Percentiles rank a stretch among this genome's conserved stretches.
phyloP scores from a whole-genome alignment of 2,329 filamentous ascomycete genomes.

The Lanzia echinophila region DNA sequence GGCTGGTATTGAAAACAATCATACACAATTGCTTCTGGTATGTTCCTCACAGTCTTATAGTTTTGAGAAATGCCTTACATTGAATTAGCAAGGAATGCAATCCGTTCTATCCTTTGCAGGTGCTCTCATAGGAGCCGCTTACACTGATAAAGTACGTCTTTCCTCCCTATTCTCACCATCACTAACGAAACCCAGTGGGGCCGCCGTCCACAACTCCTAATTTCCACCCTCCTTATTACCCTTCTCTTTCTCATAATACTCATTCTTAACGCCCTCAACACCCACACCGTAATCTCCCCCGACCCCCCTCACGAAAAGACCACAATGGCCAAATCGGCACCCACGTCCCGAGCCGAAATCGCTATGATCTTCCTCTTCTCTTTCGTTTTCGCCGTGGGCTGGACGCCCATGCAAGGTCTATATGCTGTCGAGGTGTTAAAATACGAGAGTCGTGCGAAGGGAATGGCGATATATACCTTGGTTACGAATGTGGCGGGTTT shows the following conservation, averaged over 20 bases:
- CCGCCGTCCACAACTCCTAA: slow-evolving; percentile 37
- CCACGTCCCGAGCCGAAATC: slow-evolving; percentile 40
- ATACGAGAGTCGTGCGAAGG: slow-evolving; percentile 7
- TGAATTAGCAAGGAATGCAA: slow-evolving; percentile 33
- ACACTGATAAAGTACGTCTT: slow-evolving; percentile 13
- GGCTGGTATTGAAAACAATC: slow-evolving; percentile 30
- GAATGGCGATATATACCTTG: slow-evolving; percentile 4
- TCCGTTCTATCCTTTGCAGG: slow-evolving; percentile 33
- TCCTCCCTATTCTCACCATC: too few species aligned
- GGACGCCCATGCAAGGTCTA: slow-evolving; percentile 44
- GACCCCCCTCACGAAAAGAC: slow-evolving; percentile 28
- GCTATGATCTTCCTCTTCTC: slow-evolving; percentile 49
- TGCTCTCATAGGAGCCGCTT: slow-evolving; percentile 16
- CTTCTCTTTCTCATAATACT: slow-evolving; percentile 6
- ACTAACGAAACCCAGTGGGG: slow-evolving; percentile 16
- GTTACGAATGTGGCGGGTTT: slow-evolving; percentile 6
- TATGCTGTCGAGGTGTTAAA: slow-evolving; percentile 42
- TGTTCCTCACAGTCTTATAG: background rate
- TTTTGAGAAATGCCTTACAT: too few species aligned
- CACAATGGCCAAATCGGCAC: slow-evolving; percentile 6
- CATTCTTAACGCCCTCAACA: slow-evolving; percentile 40
- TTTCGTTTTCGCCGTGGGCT: slow-evolving; percentile 45
- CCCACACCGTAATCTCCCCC: slow-evolving; percentile 43
- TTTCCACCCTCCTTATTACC: slow-evolving; percentile 30
- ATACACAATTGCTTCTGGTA: slow-evolving; percentile 33